Base-by-base conservation (phyloP, 1,139 yeast species). In the Ogataea hybrid region DNA sequence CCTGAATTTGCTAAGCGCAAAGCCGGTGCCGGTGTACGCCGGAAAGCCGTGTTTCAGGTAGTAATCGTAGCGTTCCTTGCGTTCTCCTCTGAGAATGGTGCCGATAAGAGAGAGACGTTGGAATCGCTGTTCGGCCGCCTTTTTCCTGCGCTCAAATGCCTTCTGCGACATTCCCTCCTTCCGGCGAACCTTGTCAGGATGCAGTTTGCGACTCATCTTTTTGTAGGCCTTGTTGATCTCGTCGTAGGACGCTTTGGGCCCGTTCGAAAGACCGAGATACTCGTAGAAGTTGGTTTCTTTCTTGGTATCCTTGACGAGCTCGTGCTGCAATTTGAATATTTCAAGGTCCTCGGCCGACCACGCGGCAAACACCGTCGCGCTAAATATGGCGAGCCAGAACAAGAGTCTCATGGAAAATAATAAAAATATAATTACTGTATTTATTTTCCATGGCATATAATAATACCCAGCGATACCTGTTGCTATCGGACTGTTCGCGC, bases 31-130 rank as follows among this genome's bases (percentile, higher is more conserved):
- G 45, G 75, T 79, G 35, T 86, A 87, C 46, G 73, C 73, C 5
- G 98, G 99, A 64, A 92, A 92, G 3, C 98, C 99, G 52, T 81
- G 77, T 29, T 75, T 70, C 44, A 85, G 69, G 64, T 87, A 92
- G 63, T 81, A 90, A 62, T 92, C 97, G 61, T 92, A 92, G 14
- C 92, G 72, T 51, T 81, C 83, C 47, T 84, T 78, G 45, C 76
- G 73, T 8, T 77, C 71, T 37, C 77, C 75, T 48, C 89, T 70
- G 46, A 90, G 72, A 43, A 89, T 81, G 56, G 84, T 77, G 36
- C 88, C 84, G 15, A 87, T 88, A 23, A 79, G 64, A 18, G 92
- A 84, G 37, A 90, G 71, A 30, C 92, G 68, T 51, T 89, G 85
- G 61, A 83, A 90, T 38, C 84, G 72, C 46, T 73, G 77, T 54